phyloP scores from a whole-genome alignment of 163 green algal genomes.

The Scenedesmus sp. region DNA sequence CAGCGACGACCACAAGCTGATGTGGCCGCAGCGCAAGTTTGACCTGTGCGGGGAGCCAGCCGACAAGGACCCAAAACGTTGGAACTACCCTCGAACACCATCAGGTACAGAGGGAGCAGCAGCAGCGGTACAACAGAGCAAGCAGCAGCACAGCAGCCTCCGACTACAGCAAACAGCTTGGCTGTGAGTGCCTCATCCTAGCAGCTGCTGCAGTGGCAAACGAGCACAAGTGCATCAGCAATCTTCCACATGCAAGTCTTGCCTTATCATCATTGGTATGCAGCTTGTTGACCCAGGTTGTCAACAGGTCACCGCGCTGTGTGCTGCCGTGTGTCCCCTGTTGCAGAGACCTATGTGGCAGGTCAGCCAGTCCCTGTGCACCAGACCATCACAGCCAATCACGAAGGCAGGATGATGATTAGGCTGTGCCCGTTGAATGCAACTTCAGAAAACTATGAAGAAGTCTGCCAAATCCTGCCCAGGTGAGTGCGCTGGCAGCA shows the following conservation, averaged over 20 bases:
- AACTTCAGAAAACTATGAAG: background rate
- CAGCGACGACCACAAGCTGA: constrained; percentile 4
- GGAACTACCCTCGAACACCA: background rate
- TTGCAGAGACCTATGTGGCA: constrained; percentile 24
- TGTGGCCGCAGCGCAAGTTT: constrained; percentile 28
- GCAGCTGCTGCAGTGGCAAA: background rate
- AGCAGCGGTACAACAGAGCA: background rate
- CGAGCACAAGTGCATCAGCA: background rate
- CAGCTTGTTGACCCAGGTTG: background rate
- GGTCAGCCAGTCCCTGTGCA: constrained; percentile 17
- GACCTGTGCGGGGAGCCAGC: constrained; percentile 32
- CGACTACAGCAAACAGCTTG: background rate
- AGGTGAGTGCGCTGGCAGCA: background rate
- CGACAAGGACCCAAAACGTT: background rate
- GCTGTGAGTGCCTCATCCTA: background rate
- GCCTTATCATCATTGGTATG: background rate
- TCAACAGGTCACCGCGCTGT: background rate
- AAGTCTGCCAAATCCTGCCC: background rate
- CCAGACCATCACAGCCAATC: constrained; percentile 41
- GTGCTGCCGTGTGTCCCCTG: background rate
- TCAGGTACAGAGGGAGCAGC: background rate
- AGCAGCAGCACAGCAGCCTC: background rate
- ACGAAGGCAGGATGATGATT: constrained; percentile 31
- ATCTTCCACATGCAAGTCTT: background rate
- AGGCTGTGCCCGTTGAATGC: constrained; percentile 28